Percentiles rank a stretch among this genome's conserved stretches.
Evolutionary conservation across 2,329 filamentous ascomycete species (phyloP).

Genomic region (Aspergillus hortae): DNA sequence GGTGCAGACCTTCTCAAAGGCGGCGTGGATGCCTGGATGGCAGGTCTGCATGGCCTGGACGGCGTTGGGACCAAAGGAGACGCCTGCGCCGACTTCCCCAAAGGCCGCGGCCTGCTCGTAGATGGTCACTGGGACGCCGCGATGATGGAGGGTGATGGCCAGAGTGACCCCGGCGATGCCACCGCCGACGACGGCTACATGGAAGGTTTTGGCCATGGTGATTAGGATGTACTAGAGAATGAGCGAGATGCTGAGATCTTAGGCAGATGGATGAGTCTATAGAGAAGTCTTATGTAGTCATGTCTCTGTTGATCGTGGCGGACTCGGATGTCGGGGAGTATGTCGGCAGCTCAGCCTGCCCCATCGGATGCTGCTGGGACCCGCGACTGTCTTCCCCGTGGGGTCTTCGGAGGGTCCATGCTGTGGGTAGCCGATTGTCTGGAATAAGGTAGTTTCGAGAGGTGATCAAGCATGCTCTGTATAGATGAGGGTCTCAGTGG

Average conservation of each 20-base stretch:
- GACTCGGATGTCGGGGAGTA: background rate
- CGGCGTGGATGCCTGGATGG: slow-evolving; percentile 27
- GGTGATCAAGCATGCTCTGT: too few relatives aligned
- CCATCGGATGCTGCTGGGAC: slow-evolving; percentile 9
- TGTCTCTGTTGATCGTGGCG: background rate
- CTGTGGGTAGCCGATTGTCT: too few relatives aligned
- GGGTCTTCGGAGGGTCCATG: slow-evolving; percentile 7
- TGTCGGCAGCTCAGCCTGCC: slow-evolving; percentile 1
- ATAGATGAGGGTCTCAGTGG: too few relatives aligned
- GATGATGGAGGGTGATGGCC: slow-evolving; percentile 33
- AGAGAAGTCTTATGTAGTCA: too few relatives aligned
- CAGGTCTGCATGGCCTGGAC: slow-evolving; percentile 20
- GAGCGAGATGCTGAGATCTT: background rate
- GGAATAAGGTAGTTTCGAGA: too few relatives aligned
- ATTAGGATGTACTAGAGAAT: background rate
- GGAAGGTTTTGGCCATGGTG: slow-evolving; percentile 15
- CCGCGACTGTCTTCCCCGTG: slow-evolving; percentile 8
- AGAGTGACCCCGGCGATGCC: slow-evolving; percentile 36
- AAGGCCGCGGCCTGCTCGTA: slow-evolving; percentile 38
- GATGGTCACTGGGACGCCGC: slow-evolving; percentile 28
- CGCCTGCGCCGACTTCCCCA: slow-evolving; percentile 36
- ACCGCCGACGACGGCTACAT: slow-evolving; percentile 33
- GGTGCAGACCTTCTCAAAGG: slow-evolving; percentile 31
- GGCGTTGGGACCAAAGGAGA: slow-evolving; percentile 38
- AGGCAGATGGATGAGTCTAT: too few relatives aligned